These are phyloP conservation scores for Phytophthora citricola DNA, from an alignment of 352 stramenopile genomes.

Conservation along the genomic window DNA sequence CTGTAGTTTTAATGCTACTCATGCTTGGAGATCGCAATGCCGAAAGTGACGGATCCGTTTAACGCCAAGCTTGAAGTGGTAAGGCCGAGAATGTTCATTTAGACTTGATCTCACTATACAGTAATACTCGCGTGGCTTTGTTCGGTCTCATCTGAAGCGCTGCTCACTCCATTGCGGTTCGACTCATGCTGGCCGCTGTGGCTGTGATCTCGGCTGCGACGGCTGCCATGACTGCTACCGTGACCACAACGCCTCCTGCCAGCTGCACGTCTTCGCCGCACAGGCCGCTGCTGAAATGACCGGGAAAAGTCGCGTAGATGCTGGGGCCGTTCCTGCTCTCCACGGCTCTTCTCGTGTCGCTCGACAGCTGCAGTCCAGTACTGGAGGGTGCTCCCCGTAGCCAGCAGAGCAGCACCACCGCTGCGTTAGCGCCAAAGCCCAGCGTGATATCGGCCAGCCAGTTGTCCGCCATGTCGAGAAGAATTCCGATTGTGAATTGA, in stretches of 20 bases:
- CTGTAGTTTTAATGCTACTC: too few relatives aligned
- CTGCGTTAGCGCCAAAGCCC: constrained; percentile 16
- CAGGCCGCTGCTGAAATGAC: constrained; percentile 28
- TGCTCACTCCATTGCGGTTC: constrained; percentile 15
- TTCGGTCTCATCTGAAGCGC: not conserved
- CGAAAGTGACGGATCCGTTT: not conserved
- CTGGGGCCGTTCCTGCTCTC: constrained; percentile 10
- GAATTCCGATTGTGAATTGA: constrained; percentile 24
- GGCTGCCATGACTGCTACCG: constrained; percentile 24
- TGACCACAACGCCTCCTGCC: constrained; percentile 26
- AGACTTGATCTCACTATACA: constrained; percentile 29
- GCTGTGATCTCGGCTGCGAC: constrained; percentile 23
- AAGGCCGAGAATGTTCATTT: constrained; percentile 12
- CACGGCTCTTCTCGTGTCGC: constrained; percentile 20
- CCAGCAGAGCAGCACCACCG: constrained; percentile 29
- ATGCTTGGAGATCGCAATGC: constrained; percentile 7
- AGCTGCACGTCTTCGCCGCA: constrained; percentile 31
- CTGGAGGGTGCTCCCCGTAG: constrained; percentile 18
- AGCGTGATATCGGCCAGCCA: constrained; percentile 22
- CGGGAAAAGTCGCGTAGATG: constrained; percentile 29
- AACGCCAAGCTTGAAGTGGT: constrained; percentile 21
- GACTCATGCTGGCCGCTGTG: constrained; percentile 28
- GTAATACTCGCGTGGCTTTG: constrained; percentile 12
- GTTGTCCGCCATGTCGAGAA: constrained; percentile 20
- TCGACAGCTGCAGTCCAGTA: constrained; percentile 25